These are phyloP conservation scores for Colletotrichum australisinense DNA, from an alignment of 2,329 filamentous ascomycete genomes.

Conservation along the genomic window DNA sequence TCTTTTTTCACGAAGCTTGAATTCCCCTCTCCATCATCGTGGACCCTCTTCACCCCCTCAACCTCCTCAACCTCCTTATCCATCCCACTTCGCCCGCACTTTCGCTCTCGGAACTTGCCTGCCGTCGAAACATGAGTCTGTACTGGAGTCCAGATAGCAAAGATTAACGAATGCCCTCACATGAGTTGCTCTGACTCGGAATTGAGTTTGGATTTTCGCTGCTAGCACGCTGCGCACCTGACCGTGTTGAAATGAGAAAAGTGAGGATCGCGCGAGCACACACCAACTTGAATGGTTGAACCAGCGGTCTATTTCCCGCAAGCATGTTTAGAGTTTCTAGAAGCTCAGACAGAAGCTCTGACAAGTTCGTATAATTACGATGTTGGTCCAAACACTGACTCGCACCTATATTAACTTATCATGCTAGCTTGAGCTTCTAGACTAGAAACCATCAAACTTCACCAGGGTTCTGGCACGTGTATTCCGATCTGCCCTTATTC, in stretches of 20 bases:
- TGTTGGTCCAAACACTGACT: background rate
- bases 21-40: background rate
- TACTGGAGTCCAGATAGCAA: background rate
- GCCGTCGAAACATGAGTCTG: background rate
- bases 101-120: background rate
- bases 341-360: background rate
- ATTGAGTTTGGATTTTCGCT: background rate
- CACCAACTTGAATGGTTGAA: background rate
- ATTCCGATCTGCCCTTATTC: background rate
- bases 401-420: slow-evolving; percentile 3
- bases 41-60: background rate
- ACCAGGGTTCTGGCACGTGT: background rate
- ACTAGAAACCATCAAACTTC: background rate
- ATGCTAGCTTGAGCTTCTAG: background rate
- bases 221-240: background rate
- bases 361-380: background rate
- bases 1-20: background rate
- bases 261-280: background rate
- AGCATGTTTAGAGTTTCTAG: background rate
- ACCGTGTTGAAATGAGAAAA: background rate
- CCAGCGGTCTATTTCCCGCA: background rate
- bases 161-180: background rate
- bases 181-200: background rate
- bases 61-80: background rate
- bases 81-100: background rate